A percentile compares a stretch with the other conserved stretches of the same genome.
These are phyloP conservation scores for Leptographium lundbergii DNA, from an alignment of 2,329 filamentous ascomycete species.

Conservation along the genomic window DNA sequence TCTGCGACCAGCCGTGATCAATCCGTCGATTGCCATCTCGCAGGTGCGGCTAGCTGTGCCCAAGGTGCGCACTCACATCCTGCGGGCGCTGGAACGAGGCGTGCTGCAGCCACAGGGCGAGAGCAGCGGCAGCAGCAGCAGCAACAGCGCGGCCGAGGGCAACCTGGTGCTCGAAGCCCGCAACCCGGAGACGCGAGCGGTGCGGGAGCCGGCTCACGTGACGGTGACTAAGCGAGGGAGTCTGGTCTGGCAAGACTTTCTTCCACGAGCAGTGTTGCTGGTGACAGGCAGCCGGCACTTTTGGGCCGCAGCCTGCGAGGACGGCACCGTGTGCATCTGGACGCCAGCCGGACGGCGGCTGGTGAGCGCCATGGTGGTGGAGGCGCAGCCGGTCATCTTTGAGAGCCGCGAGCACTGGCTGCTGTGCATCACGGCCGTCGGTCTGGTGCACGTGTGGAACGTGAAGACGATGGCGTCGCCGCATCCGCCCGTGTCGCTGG, in stretches of 20 bases:
- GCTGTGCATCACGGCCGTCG: constrained; percentile 76
- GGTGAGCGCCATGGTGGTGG: constrained; percentile 72
- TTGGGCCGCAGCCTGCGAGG: constrained; percentile 88
- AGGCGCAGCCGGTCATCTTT: constrained; percentile 87
- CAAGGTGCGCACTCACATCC: constrained; percentile 68
- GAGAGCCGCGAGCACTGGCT: constrained; percentile 86
- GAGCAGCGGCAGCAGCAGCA: constrained; percentile 12
- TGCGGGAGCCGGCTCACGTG: constrained; percentile 71
- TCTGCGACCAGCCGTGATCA: constrained; percentile 76
- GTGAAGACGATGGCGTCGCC: constrained; percentile 69
- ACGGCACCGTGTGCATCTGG: constrained; percentile 83
- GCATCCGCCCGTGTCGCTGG: constrained; percentile 81
- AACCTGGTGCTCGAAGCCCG: constrained; percentile 77
- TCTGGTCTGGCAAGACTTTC: constrained; percentile 83
- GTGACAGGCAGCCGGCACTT: constrained; percentile 83
- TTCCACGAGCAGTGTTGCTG: constrained; percentile 76
- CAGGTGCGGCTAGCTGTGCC: constrained; percentile 81
- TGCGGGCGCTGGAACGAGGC: constrained; percentile 65
- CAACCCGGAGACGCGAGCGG: constrained; percentile 54
- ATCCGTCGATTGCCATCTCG: constrained; percentile 66
- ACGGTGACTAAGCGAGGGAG: constrained; percentile 70
- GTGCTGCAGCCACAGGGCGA: constrained; percentile 33
- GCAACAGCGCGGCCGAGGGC: constrained; percentile 35
- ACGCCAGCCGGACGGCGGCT: constrained; percentile 80
- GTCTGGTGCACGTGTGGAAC: constrained; percentile 90